These are phyloP conservation scores for Scopulariopsis brevicaulis DNA, from an alignment of 2,329 filamentous ascomycete genomes.

Conservation along the genomic window DNA sequence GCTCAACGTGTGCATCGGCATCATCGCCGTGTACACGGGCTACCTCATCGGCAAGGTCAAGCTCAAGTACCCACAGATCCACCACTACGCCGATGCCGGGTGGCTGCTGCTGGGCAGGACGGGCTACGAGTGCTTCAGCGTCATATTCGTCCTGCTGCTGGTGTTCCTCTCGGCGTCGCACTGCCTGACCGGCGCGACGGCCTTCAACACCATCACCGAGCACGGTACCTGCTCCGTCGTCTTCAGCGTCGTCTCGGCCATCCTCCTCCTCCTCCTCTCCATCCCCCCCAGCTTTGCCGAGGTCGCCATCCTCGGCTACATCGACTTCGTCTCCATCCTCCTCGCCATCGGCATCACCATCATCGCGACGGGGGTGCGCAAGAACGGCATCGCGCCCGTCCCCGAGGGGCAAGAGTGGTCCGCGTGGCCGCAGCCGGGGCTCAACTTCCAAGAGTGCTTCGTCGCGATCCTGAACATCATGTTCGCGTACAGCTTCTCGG, in stretches of 20 bases:
- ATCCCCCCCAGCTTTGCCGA: slow-evolving; percentile 36
- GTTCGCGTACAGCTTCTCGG: slow-evolving; percentile 52
- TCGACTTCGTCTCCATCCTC: slow-evolving; percentile 51
- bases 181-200: slow-evolving; percentile 57
- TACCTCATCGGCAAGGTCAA: slow-evolving; percentile 13
- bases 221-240: slow-evolving; percentile 36
- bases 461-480: slow-evolving; percentile 57
- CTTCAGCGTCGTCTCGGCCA: slow-evolving; percentile 31
- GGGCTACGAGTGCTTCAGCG: slow-evolving; percentile 51
- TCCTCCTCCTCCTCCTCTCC: slow-evolving; percentile 31
- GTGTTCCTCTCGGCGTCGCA: slow-evolving; percentile 64
- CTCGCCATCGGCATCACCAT: slow-evolving; percentile 55
- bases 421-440: slow-evolving; percentile 29
- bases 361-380: slow-evolving; percentile 45
- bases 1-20: no score
- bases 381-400: no score
- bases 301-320: slow-evolving; percentile 35
- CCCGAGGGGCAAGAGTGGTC: slow-evolving; percentile 20
- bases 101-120: slow-evolving; percentile 46
- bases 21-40: no score
- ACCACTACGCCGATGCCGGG: slow-evolving; percentile 58
- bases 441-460: slow-evolving; percentile 43
- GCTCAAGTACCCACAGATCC: slow-evolving; percentile 41
- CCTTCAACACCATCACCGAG: slow-evolving; percentile 52
- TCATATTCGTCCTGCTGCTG: slow-evolving; percentile 51